These are phyloP conservation scores for Themeda triandra DNA, from an alignment of 176 grass and related monocot genomes.

Conservation along the genomic window DNA sequence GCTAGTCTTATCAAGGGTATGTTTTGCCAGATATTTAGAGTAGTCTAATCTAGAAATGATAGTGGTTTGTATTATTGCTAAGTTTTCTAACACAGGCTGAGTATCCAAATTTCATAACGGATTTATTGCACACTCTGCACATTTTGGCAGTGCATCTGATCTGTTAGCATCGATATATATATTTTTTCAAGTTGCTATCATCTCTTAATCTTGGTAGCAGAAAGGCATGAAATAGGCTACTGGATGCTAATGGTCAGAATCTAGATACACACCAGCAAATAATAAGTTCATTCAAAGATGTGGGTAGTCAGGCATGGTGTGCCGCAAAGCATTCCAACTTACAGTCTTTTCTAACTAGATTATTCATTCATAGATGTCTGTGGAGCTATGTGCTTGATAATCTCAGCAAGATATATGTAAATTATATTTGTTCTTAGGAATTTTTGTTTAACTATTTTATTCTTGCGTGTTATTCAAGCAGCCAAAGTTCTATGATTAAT, in stretches of 20 bases:
- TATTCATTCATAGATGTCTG: background rate
- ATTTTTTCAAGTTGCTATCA: background rate
- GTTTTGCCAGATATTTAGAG: background rate
- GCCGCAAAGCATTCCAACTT: background rate
- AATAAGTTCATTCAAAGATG: background rate
- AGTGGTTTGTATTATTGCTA: background rate
- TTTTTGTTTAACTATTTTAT: background rate
- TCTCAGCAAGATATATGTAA: background rate
- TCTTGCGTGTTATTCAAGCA: background rate
- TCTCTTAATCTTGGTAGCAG: background rate
- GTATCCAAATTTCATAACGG: background rate
- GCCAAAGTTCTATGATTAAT: background rate
- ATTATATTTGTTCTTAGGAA: background rate
- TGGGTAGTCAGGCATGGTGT: background rate
- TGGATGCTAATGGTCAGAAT: background rate
- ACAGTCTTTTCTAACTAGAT: background rate
- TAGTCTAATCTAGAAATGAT: background rate
- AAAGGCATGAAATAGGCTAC: too few species aligned
- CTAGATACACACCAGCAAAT: background rate
- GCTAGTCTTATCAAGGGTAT: background rate
- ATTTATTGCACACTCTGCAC: background rate
- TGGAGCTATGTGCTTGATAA: background rate
- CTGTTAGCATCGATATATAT: too few species aligned
- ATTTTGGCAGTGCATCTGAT: background rate
- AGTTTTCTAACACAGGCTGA: background rate